A percentile compares a stretch with the other conserved stretches of the same genome.
phyloP scores from a whole-genome alignment of 768 basidiomycete species.

The Kwoniella dendrophila region DNA sequence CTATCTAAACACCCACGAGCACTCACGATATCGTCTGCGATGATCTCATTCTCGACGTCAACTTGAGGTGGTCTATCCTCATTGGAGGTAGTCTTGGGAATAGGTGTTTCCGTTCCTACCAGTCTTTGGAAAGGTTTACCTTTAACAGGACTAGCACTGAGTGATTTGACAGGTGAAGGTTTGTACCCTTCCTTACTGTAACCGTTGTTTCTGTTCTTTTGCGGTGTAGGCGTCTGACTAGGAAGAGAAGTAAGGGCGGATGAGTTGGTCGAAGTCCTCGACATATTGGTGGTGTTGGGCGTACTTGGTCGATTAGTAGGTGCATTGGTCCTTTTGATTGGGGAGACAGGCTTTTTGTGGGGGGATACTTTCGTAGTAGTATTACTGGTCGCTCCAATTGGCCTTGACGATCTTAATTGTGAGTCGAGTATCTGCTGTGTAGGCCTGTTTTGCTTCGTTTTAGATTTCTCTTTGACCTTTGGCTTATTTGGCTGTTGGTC shows the following conservation, averaged over 20 bases:
- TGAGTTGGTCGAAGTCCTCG: not conserved
- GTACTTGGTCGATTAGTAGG: not conserved
- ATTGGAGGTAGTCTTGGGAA: not conserved
- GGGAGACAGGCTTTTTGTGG: too few species aligned
- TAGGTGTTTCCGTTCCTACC: not conserved
- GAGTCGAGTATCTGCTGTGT: too few species aligned
- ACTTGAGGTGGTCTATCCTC: not conserved
- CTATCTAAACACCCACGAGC: not conserved
- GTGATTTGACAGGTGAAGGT: conserved; percentile 12
- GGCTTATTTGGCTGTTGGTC: too few species aligned
- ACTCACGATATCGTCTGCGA: conserved; percentile 1
- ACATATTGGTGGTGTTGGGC: not conserved
- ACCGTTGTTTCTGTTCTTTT: not conserved
- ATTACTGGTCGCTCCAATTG: too few species aligned
- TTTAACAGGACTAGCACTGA: conserved; percentile 15
- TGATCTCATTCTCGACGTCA: not conserved
- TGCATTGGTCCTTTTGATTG: not conserved
- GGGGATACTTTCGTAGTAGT: too few species aligned
- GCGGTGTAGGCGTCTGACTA: not conserved
- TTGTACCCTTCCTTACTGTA: not conserved
- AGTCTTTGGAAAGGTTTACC: conserved; percentile 7
- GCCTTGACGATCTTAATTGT: too few species aligned
- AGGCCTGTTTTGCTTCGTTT: too few species aligned
- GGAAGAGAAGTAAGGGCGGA: conserved; percentile 14
- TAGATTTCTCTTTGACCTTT: too few species aligned